phyloP scores from a whole-genome alignment of 768 basidiomycete species.

The Boletus pseudopeckii region DNA sequence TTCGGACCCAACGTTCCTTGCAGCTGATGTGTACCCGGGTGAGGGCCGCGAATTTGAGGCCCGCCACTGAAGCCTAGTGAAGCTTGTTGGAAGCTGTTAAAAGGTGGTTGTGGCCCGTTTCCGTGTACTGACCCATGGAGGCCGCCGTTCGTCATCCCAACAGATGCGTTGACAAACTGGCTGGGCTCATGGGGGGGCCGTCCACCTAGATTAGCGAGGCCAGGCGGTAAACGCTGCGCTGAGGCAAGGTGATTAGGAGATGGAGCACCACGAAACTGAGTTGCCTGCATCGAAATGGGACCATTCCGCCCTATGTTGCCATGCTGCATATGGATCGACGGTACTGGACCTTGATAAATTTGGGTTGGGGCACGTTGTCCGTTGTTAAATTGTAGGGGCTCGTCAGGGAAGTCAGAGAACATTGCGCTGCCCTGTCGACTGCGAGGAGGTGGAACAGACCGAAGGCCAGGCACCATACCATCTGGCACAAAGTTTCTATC shows the following conservation, averaged over 20 bases:
- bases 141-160: constrained; percentile 46
- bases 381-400: constrained; percentile 56
- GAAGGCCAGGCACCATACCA: constrained; percentile 82
- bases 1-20: constrained; percentile 46
- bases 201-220: constrained; percentile 77
- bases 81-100: constrained; percentile 50
- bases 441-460: constrained; percentile 60
- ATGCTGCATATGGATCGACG: constrained; percentile 55
- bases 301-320: constrained; percentile 44
- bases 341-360: constrained; percentile 49
- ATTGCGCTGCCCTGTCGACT: constrained; percentile 52
- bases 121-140: constrained; percentile 46
- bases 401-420: constrained; percentile 62
- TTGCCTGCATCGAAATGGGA: constrained; percentile 54
- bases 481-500: constrained; percentile 80
- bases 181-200: constrained; percentile 77
- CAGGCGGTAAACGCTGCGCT: constrained; percentile 69
- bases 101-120: constrained; percentile 47
- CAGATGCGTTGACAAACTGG: constrained; percentile 46
- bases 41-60: constrained; percentile 48
- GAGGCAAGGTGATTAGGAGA: constrained; percentile 55
- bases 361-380: constrained; percentile 58
- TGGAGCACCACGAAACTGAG: constrained; percentile 66
- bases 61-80: constrained; percentile 43
- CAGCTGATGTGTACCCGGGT: constrained; percentile 44